Evolutionary conservation across 192 early-diverging fungal species (phyloP), one percentile per base, ranked within the genome.

Genomic region (Funneliformis geosporum): DNA sequence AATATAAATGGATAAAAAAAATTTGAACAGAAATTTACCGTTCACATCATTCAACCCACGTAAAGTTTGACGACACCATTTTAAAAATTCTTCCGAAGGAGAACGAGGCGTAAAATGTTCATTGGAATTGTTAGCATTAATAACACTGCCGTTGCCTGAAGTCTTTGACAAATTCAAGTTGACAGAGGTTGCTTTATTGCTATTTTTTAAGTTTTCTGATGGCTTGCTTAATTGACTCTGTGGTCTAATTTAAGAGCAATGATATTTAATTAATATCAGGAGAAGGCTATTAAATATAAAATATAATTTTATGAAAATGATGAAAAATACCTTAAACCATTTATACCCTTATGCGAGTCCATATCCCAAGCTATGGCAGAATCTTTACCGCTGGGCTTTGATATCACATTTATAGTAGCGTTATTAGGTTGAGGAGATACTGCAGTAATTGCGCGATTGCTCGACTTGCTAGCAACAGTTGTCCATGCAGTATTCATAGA

Each of bases 21-120:
- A 66, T 9, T 25, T 67, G 11, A 6, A 33, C 23, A 16, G 9
- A 76, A 38, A 66, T 21, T 55, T 87, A 78, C 89, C 88, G 68
- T 87, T 90, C 9, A 92, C 85, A 75, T 86, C 86, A 64, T 86
- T 85, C 6, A 91, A 83, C 62, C 86, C 88, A 80, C 86, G 88
- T 50, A 95, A 83, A 18, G 89, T 85, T 39, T 89, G 80, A 61
- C 90, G 83, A 83, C 91, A 92, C 94, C 94, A 95, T 71, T 87
- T 84, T 65, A 91, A 75, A 83, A 95, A 95, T 23, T 92, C 89
- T 75, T 91, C 90, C 16, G 90, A 91, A 10, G 88, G 85, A 11
- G 82, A 79, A 4, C 80, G 82, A 28, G 82, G 84, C 2, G 77
- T 3, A 59, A 28, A 47, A 61, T 83, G 77, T 40, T 85, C 82